Percentiles rank a stretch among this genome's conserved stretches.
Evolutionary conservation across 2,329 filamentous ascomycete species (phyloP).

Genomic region (Uncinocarpus reesii): DNA sequence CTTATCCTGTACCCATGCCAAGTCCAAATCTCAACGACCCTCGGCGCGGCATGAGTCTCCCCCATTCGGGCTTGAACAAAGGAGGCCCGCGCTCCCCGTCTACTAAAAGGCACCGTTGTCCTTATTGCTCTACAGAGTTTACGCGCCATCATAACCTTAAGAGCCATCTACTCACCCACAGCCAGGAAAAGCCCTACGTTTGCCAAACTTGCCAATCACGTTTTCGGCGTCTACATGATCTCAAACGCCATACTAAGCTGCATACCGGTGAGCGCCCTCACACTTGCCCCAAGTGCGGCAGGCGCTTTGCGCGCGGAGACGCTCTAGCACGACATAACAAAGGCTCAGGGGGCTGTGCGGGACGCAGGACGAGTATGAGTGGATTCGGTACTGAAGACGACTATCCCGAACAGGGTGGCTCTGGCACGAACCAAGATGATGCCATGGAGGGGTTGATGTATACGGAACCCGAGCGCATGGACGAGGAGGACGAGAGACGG

Average conservation of each 20-base stretch:
- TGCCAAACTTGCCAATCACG: constrained; percentile 88
- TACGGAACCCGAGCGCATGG: constrained; percentile 41
- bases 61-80: constrained; percentile 46
- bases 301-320: constrained; percentile 90
- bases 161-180: constrained; percentile 92
- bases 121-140: constrained; percentile 92
- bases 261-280: constrained; percentile 95
- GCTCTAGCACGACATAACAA: constrained; percentile 91
- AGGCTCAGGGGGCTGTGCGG: constrained; percentile 88
- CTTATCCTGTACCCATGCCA: constrained; percentile 52
- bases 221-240: constrained; percentile 83
- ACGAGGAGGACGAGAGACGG: constrained; percentile 41
- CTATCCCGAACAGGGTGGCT: constrained; percentile 37
- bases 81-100: constrained; percentile 58
- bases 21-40: constrained; percentile 40
- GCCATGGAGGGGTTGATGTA: constrained; percentile 56
- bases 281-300: constrained; percentile 85
- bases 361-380: constrained; percentile 74
- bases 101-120: constrained; percentile 88
- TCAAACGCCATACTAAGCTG: constrained; percentile 92
- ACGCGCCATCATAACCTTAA: constrained; percentile 96
- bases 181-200: constrained; percentile 93
- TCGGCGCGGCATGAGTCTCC: constrained; percentile 50
- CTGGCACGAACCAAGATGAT: constrained; percentile 41
- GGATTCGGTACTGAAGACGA: constrained; percentile 74